Base-by-base conservation (phyloP, 1,284 basidiomycete genomes). In the Moesziomyces sp. region DNA sequence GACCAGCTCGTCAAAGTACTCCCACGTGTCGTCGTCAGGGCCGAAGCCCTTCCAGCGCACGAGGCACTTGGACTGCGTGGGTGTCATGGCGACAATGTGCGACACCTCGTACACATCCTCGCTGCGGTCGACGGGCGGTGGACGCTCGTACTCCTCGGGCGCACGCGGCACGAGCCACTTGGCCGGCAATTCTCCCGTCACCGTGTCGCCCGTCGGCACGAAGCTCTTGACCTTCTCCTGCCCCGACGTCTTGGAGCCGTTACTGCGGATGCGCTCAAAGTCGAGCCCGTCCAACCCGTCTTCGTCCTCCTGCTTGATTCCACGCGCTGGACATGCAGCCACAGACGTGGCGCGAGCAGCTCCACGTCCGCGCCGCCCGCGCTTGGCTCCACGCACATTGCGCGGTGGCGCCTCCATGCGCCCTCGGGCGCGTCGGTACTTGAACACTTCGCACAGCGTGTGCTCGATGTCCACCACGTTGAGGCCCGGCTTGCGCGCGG, bases 381-480 rank as follows among this genome's bases (percentile, higher is more conserved):
- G 50, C 38, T 52, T 59, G 7, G 50, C 16, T 5, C 46, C 48
- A 5, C 63, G 14, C 5, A 50, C 52, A 0, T 30, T 33, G n/a
- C 10, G 21, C 3, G 50, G 9, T 5, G 26, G 18, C n/a, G 43
- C 45, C 1, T 54, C 38, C 5, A 69, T 13, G 2, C 48, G 42
- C 5, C 16, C 40, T 46, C 51, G 60, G 9, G 58, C 83, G n/a
- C 89, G 87, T 21, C 87, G 84, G 65, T 90, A 90, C 77, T 90
- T 91, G 84, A 90, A 89, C 23, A 90, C 85, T 73, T 91, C 90
- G 78, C 90, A 91, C 19, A 91, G 80, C 0, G 88, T 86, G 75
- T 91, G 90, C 81, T 91, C 90, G 56, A 91, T 86, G 74, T 87
- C 86, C 61, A 87, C 85, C 64, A 86, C 80, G 24, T 77, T 67